Base-by-base conservation (phyloP, 1,139 yeast genomes). In the Scheffersomyces cryptocercus region DNA sequence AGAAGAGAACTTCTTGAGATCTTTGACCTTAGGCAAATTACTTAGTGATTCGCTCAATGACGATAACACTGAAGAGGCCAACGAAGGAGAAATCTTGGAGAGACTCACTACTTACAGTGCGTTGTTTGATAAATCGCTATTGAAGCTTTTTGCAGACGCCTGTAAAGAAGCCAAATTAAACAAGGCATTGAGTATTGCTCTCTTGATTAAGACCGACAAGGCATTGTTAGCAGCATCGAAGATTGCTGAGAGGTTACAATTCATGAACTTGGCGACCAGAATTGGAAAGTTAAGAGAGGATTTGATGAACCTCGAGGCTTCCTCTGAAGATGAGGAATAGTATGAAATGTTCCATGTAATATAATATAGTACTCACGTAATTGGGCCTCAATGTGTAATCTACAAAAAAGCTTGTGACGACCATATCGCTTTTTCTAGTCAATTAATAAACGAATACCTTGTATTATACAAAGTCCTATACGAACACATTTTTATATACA, bases 201-300 rank as follows among this genome's bases (percentile, higher is more conserved):
- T 75, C 52, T 80, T 87, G 58, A 73, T 93, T 54, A 80, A 82
- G 54, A 85, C 83, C 49, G 91, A 85, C 50, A 82, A 85, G 53
- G 96, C 96, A 5, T 68, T 91, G 49, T 78, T 77, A 45, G 97
- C 97, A 0, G 97, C 97, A 1, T 71, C 80, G 20, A 86, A 86
- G 64, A 87, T 93, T 46, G 88, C 96, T 1, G 87, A 87, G 54
- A 78, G 96, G 53, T 81, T 87, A 57, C 90, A 85, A 43, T 74
- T 84, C 59, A 66, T 76, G 33, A 70, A 75, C 7, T 68, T 93
- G 54, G 90, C 89, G 1, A 80, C 78, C 45, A 82, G 80, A 58
- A 84, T 91, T 45, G 82, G 79, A 46, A 79, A 80, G 51, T 64
- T 86, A 39, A 73, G 90, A 54, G 95, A 86, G 43, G 68, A 61